These are phyloP conservation scores for Talaromyces marneffei DNA, from an alignment of 2,329 filamentous ascomycete species.

Conservation along the genomic window DNA sequence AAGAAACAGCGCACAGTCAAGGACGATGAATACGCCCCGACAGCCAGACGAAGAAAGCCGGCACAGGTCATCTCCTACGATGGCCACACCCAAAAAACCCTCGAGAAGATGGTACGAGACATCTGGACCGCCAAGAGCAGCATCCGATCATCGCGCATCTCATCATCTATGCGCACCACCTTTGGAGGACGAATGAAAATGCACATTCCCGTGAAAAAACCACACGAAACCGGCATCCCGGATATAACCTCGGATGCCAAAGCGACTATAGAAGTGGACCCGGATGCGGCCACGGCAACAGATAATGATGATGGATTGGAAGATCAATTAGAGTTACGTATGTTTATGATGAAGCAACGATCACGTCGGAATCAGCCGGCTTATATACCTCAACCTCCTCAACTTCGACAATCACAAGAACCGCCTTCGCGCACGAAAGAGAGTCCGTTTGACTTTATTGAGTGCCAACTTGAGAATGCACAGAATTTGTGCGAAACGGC, in stretches of 20 bases:
- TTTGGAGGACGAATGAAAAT: conserved; percentile 10
- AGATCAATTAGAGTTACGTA: conserved; percentile 2
- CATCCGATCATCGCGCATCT: conserved; percentile 11
- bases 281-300: neutral
- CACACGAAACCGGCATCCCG: neutral
- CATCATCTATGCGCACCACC: conserved; percentile 1
- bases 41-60: neutral
- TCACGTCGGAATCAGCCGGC: neutral
- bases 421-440: conserved; percentile 1
- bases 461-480: conserved; percentile 7
- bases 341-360: conserved; percentile 4
- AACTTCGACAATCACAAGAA: neutral
- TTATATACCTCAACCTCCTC: neutral
- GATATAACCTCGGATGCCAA: neutral
- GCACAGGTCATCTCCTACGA: conserved; percentile 8
- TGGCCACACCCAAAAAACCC: conserved; percentile 14
- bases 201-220: neutral
- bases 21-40: neutral
- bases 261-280: conserved; percentile 10
- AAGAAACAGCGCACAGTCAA: conserved; percentile 3
- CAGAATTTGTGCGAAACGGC: conserved; percentile 14
- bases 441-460: conserved; percentile 12
- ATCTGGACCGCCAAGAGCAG: conserved; percentile 15
- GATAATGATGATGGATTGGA: neutral
- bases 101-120: conserved; percentile 14